Conservation (phyloP, 106 monocot species). For the Dioscorea dumetorum region DNA sequence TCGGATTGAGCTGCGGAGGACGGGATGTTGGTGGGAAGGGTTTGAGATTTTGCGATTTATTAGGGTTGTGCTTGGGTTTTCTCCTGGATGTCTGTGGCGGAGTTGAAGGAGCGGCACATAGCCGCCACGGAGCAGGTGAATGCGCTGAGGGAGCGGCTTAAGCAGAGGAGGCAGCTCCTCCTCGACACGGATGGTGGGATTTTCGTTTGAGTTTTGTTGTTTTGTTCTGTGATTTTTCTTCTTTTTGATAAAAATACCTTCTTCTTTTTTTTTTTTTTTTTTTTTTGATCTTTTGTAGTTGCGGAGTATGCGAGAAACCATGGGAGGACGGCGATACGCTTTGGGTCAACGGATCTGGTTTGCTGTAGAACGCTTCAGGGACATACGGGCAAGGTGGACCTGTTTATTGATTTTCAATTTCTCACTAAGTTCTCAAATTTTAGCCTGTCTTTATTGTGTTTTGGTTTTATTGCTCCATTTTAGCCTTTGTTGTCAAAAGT, state of each 20-base stretch:
- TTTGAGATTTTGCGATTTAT: background rate
- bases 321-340: slow-evolving; percentile 59
- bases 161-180: slow-evolving; percentile 49
- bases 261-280: background rate
- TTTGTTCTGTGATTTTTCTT: slow-evolving; percentile 2
- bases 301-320: slow-evolving; percentile 55
- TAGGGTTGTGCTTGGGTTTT: background rate
- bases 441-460: background rate
- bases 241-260: background rate
- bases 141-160: slow-evolving; percentile 57
- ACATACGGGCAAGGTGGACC: slow-evolving; percentile 71
- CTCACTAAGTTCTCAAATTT: background rate
- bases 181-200: slow-evolving; percentile 78
- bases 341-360: slow-evolving; percentile 79
- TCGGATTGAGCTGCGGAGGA: background rate
- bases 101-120: slow-evolving; percentile 73
- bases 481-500: too few species aligned
- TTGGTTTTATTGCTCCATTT: too few species aligned
- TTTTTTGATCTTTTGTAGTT: slow-evolving; percentile 31
- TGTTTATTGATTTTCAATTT: background rate
- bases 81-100: slow-evolving; percentile 55
- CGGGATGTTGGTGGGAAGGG: background rate
- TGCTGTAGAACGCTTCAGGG: slow-evolving; percentile 89
- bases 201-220: background rate
- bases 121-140: slow-evolving; percentile 69